A percentile compares a stretch with the other conserved stretches of the same genome.
These are phyloP conservation scores for Lachnum nothofagi DNA, from an alignment of 2,329 filamentous ascomycete species.

Conservation along the genomic window DNA sequence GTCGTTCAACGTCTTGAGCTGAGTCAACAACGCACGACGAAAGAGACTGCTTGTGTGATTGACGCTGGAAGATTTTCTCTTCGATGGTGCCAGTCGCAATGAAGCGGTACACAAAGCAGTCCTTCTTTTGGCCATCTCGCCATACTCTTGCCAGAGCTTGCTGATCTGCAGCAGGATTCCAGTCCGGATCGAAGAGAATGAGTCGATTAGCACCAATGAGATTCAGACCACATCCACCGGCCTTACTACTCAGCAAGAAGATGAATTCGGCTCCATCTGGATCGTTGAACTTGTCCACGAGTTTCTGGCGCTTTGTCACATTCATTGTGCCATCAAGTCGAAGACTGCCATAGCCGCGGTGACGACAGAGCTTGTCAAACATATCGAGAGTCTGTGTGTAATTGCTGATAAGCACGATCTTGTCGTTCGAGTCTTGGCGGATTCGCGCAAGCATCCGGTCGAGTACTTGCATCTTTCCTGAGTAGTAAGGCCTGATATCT, in stretches of 20 bases:
- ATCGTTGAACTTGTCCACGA: constrained; percentile 97
- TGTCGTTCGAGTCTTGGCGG: constrained; percentile 93
- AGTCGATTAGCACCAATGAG: constrained; percentile 91
- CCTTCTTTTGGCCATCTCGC: constrained; percentile 98
- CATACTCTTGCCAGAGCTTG: constrained; percentile 95
- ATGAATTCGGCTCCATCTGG: constrained; percentile 85
- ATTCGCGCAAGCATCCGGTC: constrained; percentile 96
- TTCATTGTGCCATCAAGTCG: constrained; percentile 97
- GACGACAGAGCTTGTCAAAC: constrained; percentile 84
- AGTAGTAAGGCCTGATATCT: constrained; percentile 92
- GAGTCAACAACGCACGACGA: constrained; percentile 96
- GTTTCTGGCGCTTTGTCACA: constrained; percentile 91
- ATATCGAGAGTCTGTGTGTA: constrained; percentile 95
- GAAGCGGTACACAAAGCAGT: constrained; percentile 99
- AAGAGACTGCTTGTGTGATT: constrained; percentile 94
- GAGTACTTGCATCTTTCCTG: constrained; percentile 97
- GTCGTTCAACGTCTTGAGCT: constrained; percentile 92
- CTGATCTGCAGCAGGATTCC: constrained; percentile 97
- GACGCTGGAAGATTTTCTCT: constrained; percentile 98
- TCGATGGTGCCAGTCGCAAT: constrained; percentile 97
- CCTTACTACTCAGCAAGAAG: constrained; percentile 94
- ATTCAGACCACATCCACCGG: constrained; percentile 93
- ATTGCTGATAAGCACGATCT: constrained; percentile 97
- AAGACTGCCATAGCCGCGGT: constrained; percentile 76
- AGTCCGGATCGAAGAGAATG: constrained; percentile 93